phyloP scores from a whole-genome alignment of 768 basidiomycete genomes.

The Rhodotorula babjevae region DNA sequence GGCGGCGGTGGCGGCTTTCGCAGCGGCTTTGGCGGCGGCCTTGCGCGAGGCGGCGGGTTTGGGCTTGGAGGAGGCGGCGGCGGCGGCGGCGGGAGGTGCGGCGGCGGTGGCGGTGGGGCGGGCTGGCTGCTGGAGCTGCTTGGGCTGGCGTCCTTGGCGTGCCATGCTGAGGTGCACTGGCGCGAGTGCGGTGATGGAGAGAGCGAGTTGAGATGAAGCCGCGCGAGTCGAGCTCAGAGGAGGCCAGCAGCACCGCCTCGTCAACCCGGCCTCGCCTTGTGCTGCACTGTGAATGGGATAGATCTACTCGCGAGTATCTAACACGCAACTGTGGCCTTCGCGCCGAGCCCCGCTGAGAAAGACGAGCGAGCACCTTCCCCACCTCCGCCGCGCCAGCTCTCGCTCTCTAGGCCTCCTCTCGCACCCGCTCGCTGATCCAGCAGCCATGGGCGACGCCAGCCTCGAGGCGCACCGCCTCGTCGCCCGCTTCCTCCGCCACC shows the following conservation, averaged over 20 bases:
- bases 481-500: constrained; percentile 26
- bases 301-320: too few relatives aligned
- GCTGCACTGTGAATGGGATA: too few relatives aligned
- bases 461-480: constrained; percentile 17
- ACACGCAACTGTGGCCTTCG: too few relatives aligned
- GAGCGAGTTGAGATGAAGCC: background rate
- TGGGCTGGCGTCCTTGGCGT: constrained; percentile 27
- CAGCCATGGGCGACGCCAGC: background rate
- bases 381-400: background rate
- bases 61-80: background rate
- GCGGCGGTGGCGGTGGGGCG: background rate
- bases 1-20: background rate
- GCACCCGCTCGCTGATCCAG: background rate
- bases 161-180: background rate
- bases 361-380: too few relatives aligned
- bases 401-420: too few relatives aligned
- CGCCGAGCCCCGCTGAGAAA: too few relatives aligned
- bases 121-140: background rate
- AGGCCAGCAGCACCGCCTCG: too few relatives aligned
- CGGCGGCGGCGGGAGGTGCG: background rate
- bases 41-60: background rate
- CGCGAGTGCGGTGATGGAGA: background rate
- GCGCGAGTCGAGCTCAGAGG: background rate
- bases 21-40: background rate
- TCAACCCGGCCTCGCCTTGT: too few relatives aligned